phyloP scores from a whole-genome alignment of 164 flowering plant species.

The Umbellularia californica region DNA sequence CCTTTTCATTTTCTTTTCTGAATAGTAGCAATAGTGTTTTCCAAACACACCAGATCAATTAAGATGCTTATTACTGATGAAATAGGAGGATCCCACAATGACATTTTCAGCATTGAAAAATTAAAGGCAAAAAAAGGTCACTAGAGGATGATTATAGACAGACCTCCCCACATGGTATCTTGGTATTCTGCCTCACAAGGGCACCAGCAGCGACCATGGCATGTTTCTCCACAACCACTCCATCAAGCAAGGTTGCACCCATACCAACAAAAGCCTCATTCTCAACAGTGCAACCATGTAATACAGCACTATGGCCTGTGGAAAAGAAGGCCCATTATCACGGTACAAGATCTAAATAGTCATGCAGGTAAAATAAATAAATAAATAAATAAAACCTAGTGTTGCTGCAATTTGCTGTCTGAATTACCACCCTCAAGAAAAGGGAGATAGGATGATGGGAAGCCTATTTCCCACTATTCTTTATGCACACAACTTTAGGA shows the following conservation, averaged over 20 bases:
- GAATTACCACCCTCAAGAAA: neutral
- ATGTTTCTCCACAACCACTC: constrained; percentile 83
- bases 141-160: constrained; percentile 7
- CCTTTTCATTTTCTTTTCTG: neutral
- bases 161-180: constrained; percentile 88
- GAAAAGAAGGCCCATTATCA: neutral
- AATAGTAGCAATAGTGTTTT: neutral
- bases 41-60: neutral
- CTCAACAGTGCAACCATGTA: constrained; percentile 94
- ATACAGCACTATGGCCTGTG: constrained; percentile 87
- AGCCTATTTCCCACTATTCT: neutral
- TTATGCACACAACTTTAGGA: neutral
- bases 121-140: neutral
- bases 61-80: neutral
- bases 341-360: neutral
- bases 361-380: neutral
- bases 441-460: neutral
- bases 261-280: constrained; percentile 94
- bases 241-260: constrained; percentile 92
- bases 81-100: neutral
- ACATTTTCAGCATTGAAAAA: neutral
- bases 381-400: neutral
- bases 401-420: neutral
- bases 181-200: constrained; percentile 87
- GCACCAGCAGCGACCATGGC: constrained; percentile 97